phyloP scores from a whole-genome alignment of 805 yeast genomes.

The Phaffomyces thermotolerans region DNA sequence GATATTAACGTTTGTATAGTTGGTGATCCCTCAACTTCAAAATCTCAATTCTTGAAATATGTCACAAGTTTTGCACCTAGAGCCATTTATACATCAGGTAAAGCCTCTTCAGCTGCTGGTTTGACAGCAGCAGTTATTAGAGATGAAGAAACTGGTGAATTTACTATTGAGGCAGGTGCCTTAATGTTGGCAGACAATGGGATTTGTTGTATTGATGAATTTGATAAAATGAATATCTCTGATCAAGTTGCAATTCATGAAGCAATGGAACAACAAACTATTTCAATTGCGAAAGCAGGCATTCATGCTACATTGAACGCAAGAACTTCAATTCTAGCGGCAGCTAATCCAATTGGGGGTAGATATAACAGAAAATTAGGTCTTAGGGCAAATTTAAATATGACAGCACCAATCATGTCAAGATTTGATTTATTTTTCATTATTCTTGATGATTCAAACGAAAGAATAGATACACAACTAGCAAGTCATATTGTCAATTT shows the following conservation, averaged over 20 bases:
- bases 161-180: constrained; percentile 98
- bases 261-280: constrained; percentile 99
- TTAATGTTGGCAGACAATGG: constrained; percentile 98
- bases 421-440: constrained; percentile 95
- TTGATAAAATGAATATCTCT: constrained; percentile 91
- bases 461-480: constrained; percentile 77
- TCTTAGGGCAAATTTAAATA: constrained; percentile 76
- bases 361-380: constrained; percentile 85
- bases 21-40: constrained; percentile 97
- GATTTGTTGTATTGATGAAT: constrained; percentile 96
- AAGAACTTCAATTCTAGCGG: constrained; percentile 91
- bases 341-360: constrained; percentile 99
- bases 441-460: constrained; percentile 90
- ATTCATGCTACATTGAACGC: constrained; percentile 97
- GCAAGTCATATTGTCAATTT: constrained; percentile 90
- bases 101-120: constrained; percentile 98
- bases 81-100: constrained; percentile 95
- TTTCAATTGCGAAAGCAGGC: constrained; percentile 97
- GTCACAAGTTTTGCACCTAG: constrained; percentile 89
- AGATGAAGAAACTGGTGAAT: constrained; percentile 96
- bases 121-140: constrained; percentile 95
- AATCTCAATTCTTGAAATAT: constrained; percentile 91
- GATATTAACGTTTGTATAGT: constrained; percentile 94
- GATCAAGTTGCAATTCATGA: constrained; percentile 99
- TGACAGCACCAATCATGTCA: constrained; percentile 99